phyloP scores from a whole-genome alignment of 192 early-diverging fungal genomes.

The Geranomyces michiganensis region DNA sequence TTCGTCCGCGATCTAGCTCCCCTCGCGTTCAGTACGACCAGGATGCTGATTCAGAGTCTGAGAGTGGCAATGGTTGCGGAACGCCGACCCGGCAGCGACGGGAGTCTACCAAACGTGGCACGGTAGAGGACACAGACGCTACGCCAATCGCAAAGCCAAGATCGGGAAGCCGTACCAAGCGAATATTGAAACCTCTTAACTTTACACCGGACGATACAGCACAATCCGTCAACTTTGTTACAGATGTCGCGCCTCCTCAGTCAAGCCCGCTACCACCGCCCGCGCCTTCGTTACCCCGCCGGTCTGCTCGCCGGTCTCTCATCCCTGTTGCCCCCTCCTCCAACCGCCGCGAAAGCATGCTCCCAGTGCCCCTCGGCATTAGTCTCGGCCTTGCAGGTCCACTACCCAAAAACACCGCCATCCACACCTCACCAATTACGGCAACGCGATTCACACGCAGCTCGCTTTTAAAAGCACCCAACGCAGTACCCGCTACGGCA shows the following conservation, averaged over 20 bases:
- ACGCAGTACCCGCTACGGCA: neutral
- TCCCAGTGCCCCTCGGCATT: constrained; percentile 13
- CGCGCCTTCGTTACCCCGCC: neutral
- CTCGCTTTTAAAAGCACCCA: neutral
- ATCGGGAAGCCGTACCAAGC: neutral
- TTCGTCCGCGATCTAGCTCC: neutral
- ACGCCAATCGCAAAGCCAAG: constrained; percentile 20
- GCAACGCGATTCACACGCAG: neutral
- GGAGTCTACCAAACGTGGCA: neutral
- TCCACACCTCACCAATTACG: neutral
- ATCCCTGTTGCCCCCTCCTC: constrained; percentile 7
- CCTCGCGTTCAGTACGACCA: neutral
- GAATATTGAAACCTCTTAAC: neutral
- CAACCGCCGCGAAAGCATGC: constrained; percentile 20
- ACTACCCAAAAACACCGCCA: neutral
- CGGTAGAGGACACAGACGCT: constrained; percentile 4
- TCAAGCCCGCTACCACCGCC: constrained; percentile 2
- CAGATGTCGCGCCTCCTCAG: neutral
- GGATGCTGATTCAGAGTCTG: neutral
- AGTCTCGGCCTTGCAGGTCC: neutral
- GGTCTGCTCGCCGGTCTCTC: constrained; percentile 17
- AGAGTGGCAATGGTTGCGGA: neutral
- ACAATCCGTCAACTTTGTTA: neutral
- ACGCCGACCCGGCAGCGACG: neutral
- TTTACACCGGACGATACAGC: neutral